These are phyloP conservation scores for Nitzschia sp. DNA, from an alignment of 108 stramenopile species.

Conservation along the genomic window DNA sequence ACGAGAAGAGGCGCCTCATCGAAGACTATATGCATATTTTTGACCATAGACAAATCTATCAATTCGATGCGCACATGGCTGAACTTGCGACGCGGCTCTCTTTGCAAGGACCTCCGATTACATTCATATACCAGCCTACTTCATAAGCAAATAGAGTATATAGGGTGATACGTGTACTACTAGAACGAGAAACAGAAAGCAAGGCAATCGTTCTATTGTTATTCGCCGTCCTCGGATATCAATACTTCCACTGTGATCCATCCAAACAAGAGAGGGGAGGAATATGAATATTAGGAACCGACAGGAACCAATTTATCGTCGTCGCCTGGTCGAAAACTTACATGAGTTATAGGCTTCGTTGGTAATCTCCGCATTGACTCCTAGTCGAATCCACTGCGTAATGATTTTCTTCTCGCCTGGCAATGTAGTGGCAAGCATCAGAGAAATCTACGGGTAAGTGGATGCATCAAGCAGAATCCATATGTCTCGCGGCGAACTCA, in stretches of 20 bases:
- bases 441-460: too few species aligned
- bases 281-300: too few species aligned
- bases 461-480: too few species aligned
- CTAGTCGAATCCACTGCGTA: constrained; percentile 88
- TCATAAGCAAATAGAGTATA: too few species aligned
- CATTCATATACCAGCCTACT: too few species aligned
- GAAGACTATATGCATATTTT: constrained; percentile 11
- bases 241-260: constrained; percentile 2
- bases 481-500: constrained; percentile 47
- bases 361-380: constrained; percentile 64
- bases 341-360: constrained; percentile 70
- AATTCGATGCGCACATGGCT: constrained; percentile 26
- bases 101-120: too few species aligned
- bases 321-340: constrained; percentile 18
- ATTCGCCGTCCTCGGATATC: background rate
- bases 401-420: constrained; percentile 89
- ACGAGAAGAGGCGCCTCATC: background rate
- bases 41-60: constrained; percentile 20
- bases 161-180: too few species aligned
- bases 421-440: background rate
- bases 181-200: too few species aligned
- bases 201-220: too few species aligned
- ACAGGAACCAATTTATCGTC: too few species aligned
- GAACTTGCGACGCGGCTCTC: constrained; percentile 15
- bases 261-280: too few species aligned